Base-by-base conservation (phyloP, 2,329 filamentous ascomycete species). In the Zymoseptoria brevis region DNA sequence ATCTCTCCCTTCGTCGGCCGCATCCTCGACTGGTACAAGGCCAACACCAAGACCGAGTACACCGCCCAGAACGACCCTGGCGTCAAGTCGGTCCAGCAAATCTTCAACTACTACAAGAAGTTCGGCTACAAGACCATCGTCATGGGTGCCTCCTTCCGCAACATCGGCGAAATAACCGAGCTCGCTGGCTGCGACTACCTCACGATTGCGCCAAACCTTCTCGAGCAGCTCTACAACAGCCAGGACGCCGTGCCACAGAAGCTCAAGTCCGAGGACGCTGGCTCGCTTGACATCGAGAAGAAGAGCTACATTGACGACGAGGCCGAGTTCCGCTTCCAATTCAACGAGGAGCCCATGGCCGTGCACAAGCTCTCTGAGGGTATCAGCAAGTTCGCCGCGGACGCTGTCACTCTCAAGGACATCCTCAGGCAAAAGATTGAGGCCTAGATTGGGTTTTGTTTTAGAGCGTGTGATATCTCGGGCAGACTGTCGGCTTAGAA, bases 81-180 rank as follows among this genome's bases (percentile, higher is more conserved):
- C 82, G 94, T 99, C 78, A 84, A 90, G 81, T 93, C 88, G 67
- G 94, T 99, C 74, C 84, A 93, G 83, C 75, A 72, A 77, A 99
- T 99, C 82, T 99, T 88, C 87, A 94, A 99, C 86, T 99, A 99
- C 89, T 99, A 99, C 88, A 99, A 99, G 90, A 97, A 97, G 85
- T 90, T 81, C 77, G 90, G 89, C 77, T 96, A 99, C 87, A 96
- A 96, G 72, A 99, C 94, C 77, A 96, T 97, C 71, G 94, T 99
- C 79, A 99, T 99, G 94, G 94, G 94, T 74, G 94, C 94, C 69
- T 96, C 92, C 49, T 99, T 99, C 90, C 87, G 94, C 76, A 97
- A 88, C 83, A 81, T 81, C 65, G 94, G 94, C 73, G 94, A 99
- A 83, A 96, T 99, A 79, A 97, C 90, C 53, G 94, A 99, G 83